Conservation (phyloP, 108 stramenopile species). For the Pseudonitzschia pungens region DNA sequence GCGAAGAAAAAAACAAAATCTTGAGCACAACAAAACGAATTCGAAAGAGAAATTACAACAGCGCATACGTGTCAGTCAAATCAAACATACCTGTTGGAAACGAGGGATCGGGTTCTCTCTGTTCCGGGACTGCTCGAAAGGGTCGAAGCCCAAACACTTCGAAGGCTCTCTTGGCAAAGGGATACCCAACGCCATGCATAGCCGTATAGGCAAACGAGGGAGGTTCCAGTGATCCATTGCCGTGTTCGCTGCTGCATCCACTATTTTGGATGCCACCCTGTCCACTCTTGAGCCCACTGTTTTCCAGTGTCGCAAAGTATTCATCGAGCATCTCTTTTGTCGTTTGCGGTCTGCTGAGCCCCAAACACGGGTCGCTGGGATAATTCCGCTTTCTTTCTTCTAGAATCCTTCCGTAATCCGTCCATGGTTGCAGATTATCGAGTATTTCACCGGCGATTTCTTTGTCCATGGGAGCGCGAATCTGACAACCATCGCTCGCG, state of each 20-base stretch:
- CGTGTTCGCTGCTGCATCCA: not conserved
- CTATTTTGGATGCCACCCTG: slow-evolving; percentile 2
- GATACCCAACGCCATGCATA: slow-evolving; percentile 95
- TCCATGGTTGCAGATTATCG: slow-evolving; percentile 88
- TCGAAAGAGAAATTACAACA: not conserved
- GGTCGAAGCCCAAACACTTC: slow-evolving; percentile 74
- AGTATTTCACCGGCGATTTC: slow-evolving; percentile 84
- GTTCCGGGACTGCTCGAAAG: slow-evolving; percentile 71
- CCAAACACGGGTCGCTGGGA: slow-evolving; percentile 53
- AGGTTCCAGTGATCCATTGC: not conserved
- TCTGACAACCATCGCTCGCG: slow-evolving; percentile 94
- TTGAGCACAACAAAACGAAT: not conserved
- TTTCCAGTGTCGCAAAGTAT: slow-evolving; percentile 66
- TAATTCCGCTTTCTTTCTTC: slow-evolving; percentile 19
- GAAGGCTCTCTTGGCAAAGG: slow-evolving; percentile 69
- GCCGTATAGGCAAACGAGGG: slow-evolving; percentile 86
- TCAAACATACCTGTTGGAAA: slow-evolving; percentile 81
- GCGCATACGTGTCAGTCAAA: not conserved
- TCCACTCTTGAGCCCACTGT: slow-evolving; percentile 61
- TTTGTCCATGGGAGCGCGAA: slow-evolving; percentile 89
- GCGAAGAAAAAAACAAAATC: not conserved
- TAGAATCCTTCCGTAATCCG: slow-evolving; percentile 61
- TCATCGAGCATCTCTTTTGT: slow-evolving; percentile 38
- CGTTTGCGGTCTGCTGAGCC: slow-evolving; percentile 27
- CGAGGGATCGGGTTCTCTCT: slow-evolving; percentile 84